Evolutionary conservation across 768 basidiomycete species (phyloP), one percentile per base, ranked within the genome.

Genomic region (Mycena vulgaris): DNA sequence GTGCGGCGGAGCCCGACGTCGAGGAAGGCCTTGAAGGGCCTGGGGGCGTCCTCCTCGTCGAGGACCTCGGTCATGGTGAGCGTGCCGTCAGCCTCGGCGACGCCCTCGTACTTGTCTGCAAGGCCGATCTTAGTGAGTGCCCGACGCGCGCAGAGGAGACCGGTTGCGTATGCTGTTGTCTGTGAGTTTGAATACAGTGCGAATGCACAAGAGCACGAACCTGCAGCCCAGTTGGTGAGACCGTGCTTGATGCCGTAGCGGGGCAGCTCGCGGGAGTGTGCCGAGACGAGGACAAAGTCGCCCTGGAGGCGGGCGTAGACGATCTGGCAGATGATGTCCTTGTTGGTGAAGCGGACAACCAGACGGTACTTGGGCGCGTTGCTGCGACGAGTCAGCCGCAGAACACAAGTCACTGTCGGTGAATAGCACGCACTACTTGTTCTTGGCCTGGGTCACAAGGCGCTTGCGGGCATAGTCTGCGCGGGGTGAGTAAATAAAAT

Each of bases 21-120:
- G 78, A 99, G 95, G 89, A 94, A 99, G 79, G 89, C 91, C 85
- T 98, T 99, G 92, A 99, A 99, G n/a, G 98, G 98, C 66, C 97
- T 90, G 53, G 97, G 97, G 56, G 95, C 95, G 78, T 96, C 96
- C 66, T 98, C 96, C 14, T 90, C 95, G 61, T 95, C 95, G 66
- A 96, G 87, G 58, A 89, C 83, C 83, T 98, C 95, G n/a, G 92
- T 97, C 77, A 96, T 72, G 60, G 85, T 83, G 76, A 97, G 81
- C 30, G 92, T 92, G 71, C 98, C 98, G 78, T 97, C 93, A 23
- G 98, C 93, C 83, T 98, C 96, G 35, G 89, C 78, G 60, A 95
- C 90, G 86, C 98, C 98, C 85, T 97, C 90, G 80, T 99, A 99
- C 86, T 98, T 99, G 84, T 99, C 97, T 69, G 94, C 96, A 70